A percentile compares a stretch with the other conserved stretches of the same genome.
phyloP scores from a whole-genome alignment of 176 grass and related monocot species.

The Ensete glaucum region DNA sequence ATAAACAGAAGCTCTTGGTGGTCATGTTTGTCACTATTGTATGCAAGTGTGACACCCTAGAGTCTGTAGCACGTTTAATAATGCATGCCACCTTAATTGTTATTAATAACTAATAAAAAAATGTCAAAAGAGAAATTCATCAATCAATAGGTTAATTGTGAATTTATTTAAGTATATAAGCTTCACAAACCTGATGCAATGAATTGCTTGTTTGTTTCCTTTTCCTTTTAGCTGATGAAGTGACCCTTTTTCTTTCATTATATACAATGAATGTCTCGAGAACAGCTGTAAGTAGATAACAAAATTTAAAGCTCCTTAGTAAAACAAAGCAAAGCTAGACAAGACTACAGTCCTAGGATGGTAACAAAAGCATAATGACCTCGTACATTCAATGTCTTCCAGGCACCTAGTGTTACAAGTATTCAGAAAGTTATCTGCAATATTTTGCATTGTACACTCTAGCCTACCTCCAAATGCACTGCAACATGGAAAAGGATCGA shows the following conservation, averaged over 20 bases:
- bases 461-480: conserved; percentile 76
- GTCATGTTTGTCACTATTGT: not conserved
- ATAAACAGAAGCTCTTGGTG: not conserved
- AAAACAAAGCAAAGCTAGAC: not conserved
- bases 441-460: conserved; percentile 98
- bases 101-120: not conserved
- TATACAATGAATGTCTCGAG: conserved; percentile 90
- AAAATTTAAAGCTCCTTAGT: conserved; percentile 9
- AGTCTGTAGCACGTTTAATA: not conserved
- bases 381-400: conserved; percentile 80
- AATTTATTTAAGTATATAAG: not conserved
- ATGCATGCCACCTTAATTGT: not conserved
- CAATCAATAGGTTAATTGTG: not conserved
- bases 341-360: not conserved
- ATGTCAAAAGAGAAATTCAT: not conserved
- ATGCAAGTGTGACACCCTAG: not conserved
- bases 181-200: conserved; percentile 62
- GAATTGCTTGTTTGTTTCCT: conserved; percentile 69
- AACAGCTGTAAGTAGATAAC: conserved; percentile 37
- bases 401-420: conserved; percentile 55
- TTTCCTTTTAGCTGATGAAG: conserved; percentile 97
- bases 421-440: conserved; percentile 82
- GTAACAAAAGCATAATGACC: conserved; percentile 30
- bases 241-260: conserved; percentile 93
- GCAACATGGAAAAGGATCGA: conserved; percentile 11